phyloP scores from a whole-genome alignment of 2,329 filamentous ascomycete species.

The Exophiala mesophila region DNA sequence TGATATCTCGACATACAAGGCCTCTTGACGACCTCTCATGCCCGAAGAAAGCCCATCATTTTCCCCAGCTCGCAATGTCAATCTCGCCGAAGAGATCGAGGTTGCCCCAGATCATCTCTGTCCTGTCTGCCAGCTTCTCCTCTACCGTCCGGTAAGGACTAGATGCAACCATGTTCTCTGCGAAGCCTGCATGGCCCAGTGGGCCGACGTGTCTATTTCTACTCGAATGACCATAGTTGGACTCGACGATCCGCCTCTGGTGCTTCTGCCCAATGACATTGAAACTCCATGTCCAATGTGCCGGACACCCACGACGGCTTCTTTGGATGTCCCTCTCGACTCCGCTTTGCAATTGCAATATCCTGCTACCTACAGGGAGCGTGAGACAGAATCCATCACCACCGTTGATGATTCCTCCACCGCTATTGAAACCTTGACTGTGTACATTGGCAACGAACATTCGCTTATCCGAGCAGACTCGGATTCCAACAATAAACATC shows the following conservation, averaged over 20 bases:
- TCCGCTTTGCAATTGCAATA: slow-evolving; percentile 13
- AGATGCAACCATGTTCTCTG: slow-evolving; percentile 23
- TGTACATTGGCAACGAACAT: slow-evolving; percentile 25
- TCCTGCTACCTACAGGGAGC: slow-evolving; percentile 14
- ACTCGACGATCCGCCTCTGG: slow-evolving; percentile 16
- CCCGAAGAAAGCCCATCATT: not conserved
- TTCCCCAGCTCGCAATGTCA: not conserved
- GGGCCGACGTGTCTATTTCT: slow-evolving; percentile 25
- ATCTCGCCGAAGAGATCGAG: slow-evolving; percentile 7
- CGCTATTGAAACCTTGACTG: slow-evolving; percentile 19
- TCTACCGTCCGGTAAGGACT: slow-evolving; percentile 22
- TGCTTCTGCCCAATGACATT: slow-evolving; percentile 21
- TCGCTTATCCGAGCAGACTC: slow-evolving; percentile 15
- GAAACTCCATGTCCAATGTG: slow-evolving; percentile 26
- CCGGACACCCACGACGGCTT: slow-evolving; percentile 18
- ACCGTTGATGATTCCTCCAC: slow-evolving; percentile 14
- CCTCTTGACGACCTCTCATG: not conserved
- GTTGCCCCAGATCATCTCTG: slow-evolving; percentile 24
- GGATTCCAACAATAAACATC: slow-evolving; percentile 20
- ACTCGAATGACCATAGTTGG: slow-evolving; percentile 20
- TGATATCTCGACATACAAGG: too few species aligned
- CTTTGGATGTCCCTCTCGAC: slow-evolving; percentile 11
- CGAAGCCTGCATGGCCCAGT: slow-evolving; percentile 23
- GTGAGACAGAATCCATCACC: slow-evolving; percentile 3
- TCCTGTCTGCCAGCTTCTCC: slow-evolving; percentile 22